Evolutionary conservation across 768 basidiomycete species (phyloP), one percentile per base, ranked within the genome.

Genomic region (Trametes meyenii): DNA sequence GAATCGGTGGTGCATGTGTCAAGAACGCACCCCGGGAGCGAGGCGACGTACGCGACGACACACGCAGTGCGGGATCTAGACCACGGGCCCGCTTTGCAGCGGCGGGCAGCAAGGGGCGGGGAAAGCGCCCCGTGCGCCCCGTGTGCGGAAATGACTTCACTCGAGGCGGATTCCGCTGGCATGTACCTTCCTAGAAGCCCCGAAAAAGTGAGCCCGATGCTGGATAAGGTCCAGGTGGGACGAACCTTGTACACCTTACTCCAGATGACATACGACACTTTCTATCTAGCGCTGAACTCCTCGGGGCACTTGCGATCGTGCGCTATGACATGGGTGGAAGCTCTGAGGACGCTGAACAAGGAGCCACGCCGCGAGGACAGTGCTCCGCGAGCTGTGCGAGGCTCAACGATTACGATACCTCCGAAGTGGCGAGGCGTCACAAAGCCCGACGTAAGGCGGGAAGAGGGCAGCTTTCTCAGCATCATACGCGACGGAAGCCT

Each of bases 61-160:
- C 55, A 62, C 61, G 55, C 56, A 35, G 48, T 26, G 33, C 54
- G 29, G 55, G 48, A 55, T 40, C 61, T 51, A 62, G 61, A 39
- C 61, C 61, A 8, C 55, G 61, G 55, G 24, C 26, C 49, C 55
- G 55, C 38, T 36, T 44, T 58, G 50, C 61, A 58, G 61, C 61
- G 56, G 40, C 44, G 33, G 56, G 61, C 50, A 55, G 61, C 51
- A 33, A 8, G 43, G 45, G 50, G 56, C 46, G 57, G 57, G 19
- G 50, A 42, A 26, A 42, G 50, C 50, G 54, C 50, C 40, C 51
- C 36, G 52, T 39, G 38, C 61, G 54, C 52, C 36, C 44, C 59
- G 59, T 36, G 49, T 44, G 21, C 62, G 57, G 62, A 58, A 54
- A 58, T 63, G 62, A 63, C 44, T 55, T 54, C 62, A 63, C 52